Evolutionary conservation across 805 yeast genomes (phyloP).

Genomic region (Kodamaea laetipori): DNA sequence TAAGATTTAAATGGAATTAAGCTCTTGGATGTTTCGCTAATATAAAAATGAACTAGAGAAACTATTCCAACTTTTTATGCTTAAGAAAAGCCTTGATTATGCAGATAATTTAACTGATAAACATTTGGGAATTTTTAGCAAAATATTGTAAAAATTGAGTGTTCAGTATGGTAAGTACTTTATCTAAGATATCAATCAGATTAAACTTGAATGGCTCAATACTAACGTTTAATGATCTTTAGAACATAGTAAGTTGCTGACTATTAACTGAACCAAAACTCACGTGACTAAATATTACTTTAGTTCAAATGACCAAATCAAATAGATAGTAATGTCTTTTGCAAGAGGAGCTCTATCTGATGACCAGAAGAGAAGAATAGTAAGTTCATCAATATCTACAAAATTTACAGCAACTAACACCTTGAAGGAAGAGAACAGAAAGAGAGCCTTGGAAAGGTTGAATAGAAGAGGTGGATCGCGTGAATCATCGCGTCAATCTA

Average conservation of each 20-base stretch:
- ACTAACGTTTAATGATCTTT: no score
- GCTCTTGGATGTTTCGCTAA: background rate
- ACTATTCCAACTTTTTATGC: no score
- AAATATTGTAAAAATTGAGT: no score
- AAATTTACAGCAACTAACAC: slow-evolving; percentile 17
- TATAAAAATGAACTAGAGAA: no score
- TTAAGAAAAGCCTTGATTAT: no score
- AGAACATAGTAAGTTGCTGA: no score
- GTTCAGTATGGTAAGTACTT: no score
- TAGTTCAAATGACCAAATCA: background rate
- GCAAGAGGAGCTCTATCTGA: slow-evolving; percentile 30
- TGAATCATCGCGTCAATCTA: background rate
- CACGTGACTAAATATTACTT: slow-evolving; percentile 2
- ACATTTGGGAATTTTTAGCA: no score
- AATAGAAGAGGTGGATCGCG: slow-evolving; percentile 28
- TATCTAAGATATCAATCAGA: no score
- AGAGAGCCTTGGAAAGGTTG: slow-evolving; percentile 60
- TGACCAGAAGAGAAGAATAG: slow-evolving; percentile 38
- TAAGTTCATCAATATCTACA: slow-evolving; percentile 24
- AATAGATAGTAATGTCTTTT: slow-evolving; percentile 20
- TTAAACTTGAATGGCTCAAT: no score
- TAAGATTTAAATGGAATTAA: no score
- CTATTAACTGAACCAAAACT: background rate
- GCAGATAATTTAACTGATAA: no score
- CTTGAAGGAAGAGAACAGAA: slow-evolving; percentile 61